phyloP scores from a whole-genome alignment of 164 flowering plant species.

The Euptelea pleiosperma region DNA sequence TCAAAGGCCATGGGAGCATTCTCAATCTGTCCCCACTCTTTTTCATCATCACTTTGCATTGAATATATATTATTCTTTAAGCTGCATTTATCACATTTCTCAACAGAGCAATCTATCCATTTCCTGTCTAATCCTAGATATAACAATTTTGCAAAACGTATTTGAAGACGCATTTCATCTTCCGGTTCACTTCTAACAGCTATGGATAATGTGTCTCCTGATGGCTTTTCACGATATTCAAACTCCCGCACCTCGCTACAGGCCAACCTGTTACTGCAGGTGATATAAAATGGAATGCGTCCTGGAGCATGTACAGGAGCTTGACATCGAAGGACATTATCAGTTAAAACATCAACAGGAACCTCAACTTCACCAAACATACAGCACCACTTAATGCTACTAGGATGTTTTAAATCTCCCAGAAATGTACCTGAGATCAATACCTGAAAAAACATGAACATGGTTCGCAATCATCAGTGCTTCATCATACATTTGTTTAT shows the following conservation, averaged over 20 bases:
- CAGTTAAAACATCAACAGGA: constrained; percentile 48
- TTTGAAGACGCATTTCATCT: constrained; percentile 49
- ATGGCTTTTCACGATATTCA: constrained; percentile 47
- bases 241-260: constrained; percentile 85
- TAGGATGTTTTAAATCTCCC: constrained; percentile 27
- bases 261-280: constrained; percentile 64
- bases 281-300: constrained; percentile 67
- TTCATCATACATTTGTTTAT: background rate
- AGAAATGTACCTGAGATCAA: constrained; percentile 56
- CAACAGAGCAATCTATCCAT: constrained; percentile 35
- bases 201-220: constrained; percentile 5
- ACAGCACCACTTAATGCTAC: constrained; percentile 54
- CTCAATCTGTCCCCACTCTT: constrained; percentile 29
- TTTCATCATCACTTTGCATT: constrained; percentile 16
- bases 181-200: constrained; percentile 26
- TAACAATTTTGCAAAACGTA: constrained; percentile 50
- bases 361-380: constrained; percentile 89
- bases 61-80: constrained; percentile 27
- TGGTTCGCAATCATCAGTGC: background rate
- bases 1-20: constrained; percentile 8
- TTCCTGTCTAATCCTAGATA: constrained; percentile 27
- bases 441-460: constrained; percentile 39
- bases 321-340: constrained; percentile 52
- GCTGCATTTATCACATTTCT: constrained; percentile 46
- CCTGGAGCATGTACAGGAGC: constrained; percentile 62